phyloP scores from a whole-genome alignment of 2,329 filamentous ascomycete species.

The Fusarium sp. region DNA sequence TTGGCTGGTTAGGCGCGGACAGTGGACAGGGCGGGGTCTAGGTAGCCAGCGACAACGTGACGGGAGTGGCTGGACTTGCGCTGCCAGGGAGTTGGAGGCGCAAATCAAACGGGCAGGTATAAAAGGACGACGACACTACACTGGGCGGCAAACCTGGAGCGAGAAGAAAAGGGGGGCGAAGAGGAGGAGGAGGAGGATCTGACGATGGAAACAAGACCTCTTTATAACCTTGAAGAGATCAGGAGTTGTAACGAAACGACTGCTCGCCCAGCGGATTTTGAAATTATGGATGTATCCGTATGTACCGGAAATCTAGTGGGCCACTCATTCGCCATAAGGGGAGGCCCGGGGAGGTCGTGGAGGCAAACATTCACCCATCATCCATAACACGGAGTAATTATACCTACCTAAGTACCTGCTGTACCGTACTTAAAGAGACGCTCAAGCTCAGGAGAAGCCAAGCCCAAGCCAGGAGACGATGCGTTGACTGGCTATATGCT shows the following conservation, averaged over 20 bases:
- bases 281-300: slow-evolving; percentile 41
- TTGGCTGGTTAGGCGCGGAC: slow-evolving; percentile 45
- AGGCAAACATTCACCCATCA: slow-evolving; percentile 9
- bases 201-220: slow-evolving; percentile 14
- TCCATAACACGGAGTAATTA: slow-evolving; percentile 36
- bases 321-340: slow-evolving; percentile 29
- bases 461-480: slow-evolving; percentile 23
- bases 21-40: slow-evolving; percentile 43
- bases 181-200: neutral
- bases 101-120: slow-evolving; percentile 6
- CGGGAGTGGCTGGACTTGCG: slow-evolving; percentile 45
- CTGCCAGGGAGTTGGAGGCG: slow-evolving; percentile 31
- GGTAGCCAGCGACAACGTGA: slow-evolving; percentile 43
- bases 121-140: slow-evolving; percentile 16
- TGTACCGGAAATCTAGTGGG: slow-evolving; percentile 32
- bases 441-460: slow-evolving; percentile 19
- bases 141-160: slow-evolving; percentile 30
- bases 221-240: slow-evolving; percentile 6
- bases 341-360: slow-evolving; percentile 3
- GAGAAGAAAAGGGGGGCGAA: slow-evolving; percentile 19
- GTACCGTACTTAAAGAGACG: slow-evolving; percentile 10
- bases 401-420: slow-evolving; percentile 1
- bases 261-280: slow-evolving; percentile 9
- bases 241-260: slow-evolving; percentile 15
- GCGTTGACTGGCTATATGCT: slow-evolving; percentile 12